Evolutionary conservation across 352 stramenopile genomes (phyloP).

Genomic region (Poterioochromonas sp.): DNA sequence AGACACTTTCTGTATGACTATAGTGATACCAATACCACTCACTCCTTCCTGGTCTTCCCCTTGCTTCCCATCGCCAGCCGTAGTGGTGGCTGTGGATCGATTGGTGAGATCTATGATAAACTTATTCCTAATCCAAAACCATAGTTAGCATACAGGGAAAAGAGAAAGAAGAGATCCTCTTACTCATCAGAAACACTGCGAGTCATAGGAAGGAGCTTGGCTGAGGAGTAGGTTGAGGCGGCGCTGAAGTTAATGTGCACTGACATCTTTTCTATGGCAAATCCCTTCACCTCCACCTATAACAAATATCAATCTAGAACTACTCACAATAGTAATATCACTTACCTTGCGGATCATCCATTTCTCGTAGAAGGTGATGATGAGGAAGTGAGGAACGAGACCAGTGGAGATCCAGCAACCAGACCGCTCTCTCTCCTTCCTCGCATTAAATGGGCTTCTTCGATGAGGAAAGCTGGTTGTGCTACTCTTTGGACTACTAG

Average conservation of each 20-base stretch:
- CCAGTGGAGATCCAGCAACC: slow-evolving; percentile 11
- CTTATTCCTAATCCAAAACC: too few relatives aligned
- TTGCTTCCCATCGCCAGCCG: too few relatives aligned
- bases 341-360: slow-evolving; percentile 16
- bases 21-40: background rate
- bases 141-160: background rate
- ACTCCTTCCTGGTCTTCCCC: background rate
- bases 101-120: too few relatives aligned
- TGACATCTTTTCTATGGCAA: background rate
- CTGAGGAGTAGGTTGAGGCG: background rate
- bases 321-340: background rate
- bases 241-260: slow-evolving; percentile 2
- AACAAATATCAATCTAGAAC: background rate
- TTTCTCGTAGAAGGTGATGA: slow-evolving; percentile 16
- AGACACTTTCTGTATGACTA: background rate
- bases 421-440: background rate
- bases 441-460: background rate
- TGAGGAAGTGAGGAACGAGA: slow-evolving; percentile 10
- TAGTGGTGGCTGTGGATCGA: too few relatives aligned
- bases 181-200: background rate
- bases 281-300: background rate
- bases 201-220: background rate
- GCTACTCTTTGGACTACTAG: too few relatives aligned
- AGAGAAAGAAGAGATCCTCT: background rate
- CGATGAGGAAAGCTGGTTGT: too few relatives aligned